Evolutionary conservation across 1,284 basidiomycete genomes (phyloP).

Genomic region (Fomitopsis betulina): DNA sequence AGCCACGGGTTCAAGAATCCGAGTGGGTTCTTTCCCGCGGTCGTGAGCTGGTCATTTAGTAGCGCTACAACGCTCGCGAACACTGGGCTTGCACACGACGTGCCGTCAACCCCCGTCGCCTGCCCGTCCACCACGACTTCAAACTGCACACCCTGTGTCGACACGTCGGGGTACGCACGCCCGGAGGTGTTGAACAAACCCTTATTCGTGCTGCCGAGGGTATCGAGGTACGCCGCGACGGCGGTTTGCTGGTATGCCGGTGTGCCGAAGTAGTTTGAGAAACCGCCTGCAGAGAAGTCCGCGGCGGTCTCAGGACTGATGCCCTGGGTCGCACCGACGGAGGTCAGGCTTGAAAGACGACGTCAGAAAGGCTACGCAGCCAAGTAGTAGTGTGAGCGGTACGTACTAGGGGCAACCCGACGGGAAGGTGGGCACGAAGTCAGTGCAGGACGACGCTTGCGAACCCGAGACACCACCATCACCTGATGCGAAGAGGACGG

Average conservation of each 20-base stretch:
- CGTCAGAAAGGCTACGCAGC: not conserved
- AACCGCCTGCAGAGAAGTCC: conserved; percentile 38
- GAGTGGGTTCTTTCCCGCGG: conserved; percentile 35
- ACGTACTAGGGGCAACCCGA: conserved; percentile 44
- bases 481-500: conserved; percentile 60
- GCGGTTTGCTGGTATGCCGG: conserved; percentile 31
- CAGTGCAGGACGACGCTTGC: conserved; percentile 38
- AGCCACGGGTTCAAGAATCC: conserved; percentile 57
- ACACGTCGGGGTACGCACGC: conserved; percentile 19
- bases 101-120: conserved; percentile 29
- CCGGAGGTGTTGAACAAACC: conserved; percentile 17
- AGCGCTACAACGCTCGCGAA: conserved; percentile 52
- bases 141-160: conserved; percentile 7
- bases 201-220: conserved; percentile 15
- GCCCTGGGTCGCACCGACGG: conserved; percentile 46
- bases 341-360: conserved; percentile 41
- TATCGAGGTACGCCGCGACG: conserved; percentile 24
- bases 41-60: conserved; percentile 53
- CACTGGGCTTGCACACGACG: conserved; percentile 28
- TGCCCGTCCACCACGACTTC: conserved; percentile 36
- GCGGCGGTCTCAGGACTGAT: conserved; percentile 43
- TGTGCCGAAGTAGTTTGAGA: conserved; percentile 35
- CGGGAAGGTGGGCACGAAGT: conserved; percentile 66
- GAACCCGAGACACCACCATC: conserved; percentile 56
- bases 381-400: not conserved